These are phyloP conservation scores for Didymella segeticola DNA, from an alignment of 2,329 filamentous ascomycete genomes.

Conservation along the genomic window DNA sequence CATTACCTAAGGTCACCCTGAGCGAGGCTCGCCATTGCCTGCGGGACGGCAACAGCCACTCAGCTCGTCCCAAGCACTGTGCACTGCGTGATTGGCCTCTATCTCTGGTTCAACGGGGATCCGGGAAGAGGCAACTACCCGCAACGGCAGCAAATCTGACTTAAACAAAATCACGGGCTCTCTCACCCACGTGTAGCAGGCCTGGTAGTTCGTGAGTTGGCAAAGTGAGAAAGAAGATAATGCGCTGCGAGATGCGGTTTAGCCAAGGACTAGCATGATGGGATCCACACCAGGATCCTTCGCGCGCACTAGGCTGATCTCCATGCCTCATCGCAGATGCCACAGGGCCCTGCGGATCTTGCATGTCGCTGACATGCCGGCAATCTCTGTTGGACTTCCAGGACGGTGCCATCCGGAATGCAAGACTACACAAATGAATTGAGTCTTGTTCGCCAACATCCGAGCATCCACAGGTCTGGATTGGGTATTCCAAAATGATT, in stretches of 20 bases:
- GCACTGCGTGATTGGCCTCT: slow-evolving; percentile 19
- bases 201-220: slow-evolving; percentile 14
- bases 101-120: slow-evolving; percentile 15
- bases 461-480: slow-evolving; percentile 15
- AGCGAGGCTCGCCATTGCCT: slow-evolving; percentile 26
- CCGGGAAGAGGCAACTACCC: slow-evolving; percentile 31
- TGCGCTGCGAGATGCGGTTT: slow-evolving; percentile 14
- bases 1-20: slow-evolving; percentile 25
- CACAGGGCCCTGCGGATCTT: slow-evolving; percentile 10
- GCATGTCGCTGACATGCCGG: slow-evolving; percentile 9
- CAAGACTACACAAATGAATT: not conserved
- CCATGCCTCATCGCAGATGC: slow-evolving; percentile 13
- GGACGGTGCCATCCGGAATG: not conserved
- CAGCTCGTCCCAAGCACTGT: slow-evolving; percentile 18
- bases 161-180: slow-evolving; percentile 11
- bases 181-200: slow-evolving; percentile 24
- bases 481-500: slow-evolving; percentile 12
- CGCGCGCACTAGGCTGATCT: slow-evolving; percentile 24
- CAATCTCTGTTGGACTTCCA: not conserved
- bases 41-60: slow-evolving; percentile 5
- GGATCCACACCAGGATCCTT: slow-evolving; percentile 35
- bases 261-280: slow-evolving; percentile 27
- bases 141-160: slow-evolving; percentile 24
- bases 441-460: slow-evolving; percentile 6
- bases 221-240: slow-evolving; percentile 26